A percentile compares a stretch with the other conserved stretches of the same genome.
Evolutionary conservation across 2,329 filamentous ascomycete species (phyloP).

Genomic region (Escovopsis sp.): DNA sequence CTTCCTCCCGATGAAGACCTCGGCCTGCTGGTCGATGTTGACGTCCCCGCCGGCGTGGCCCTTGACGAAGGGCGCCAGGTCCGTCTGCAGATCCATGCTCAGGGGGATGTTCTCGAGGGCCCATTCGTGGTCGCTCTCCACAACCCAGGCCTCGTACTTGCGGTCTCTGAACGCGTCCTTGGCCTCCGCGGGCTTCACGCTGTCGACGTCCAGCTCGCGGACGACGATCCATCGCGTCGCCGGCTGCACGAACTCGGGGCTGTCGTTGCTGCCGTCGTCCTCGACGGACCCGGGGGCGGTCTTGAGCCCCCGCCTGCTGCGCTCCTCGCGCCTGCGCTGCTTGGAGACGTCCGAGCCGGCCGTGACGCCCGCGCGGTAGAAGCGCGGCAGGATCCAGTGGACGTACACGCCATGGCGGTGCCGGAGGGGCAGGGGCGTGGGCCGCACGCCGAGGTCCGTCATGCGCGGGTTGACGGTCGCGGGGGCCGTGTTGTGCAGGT

Average conservation of each 20-base stretch:
- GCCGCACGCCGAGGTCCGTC: conserved; percentile 29
- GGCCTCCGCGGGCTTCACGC: conserved; percentile 4
- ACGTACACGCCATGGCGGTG: conserved; percentile 26
- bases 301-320: conserved; percentile 1
- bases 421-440: conserved; percentile 3
- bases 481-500: conserved; percentile 22
- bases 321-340: background rate
- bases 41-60: conserved; percentile 5
- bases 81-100: conserved; percentile 22
- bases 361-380: conserved; percentile 19
- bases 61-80: conserved; percentile 24
- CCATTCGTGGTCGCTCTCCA: conserved; percentile 23
- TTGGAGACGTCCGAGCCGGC: conserved; percentile 1
- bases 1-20: conserved; percentile 26
- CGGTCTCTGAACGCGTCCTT: background rate
- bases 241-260: conserved; percentile 8
- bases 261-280: background rate
- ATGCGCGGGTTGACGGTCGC: conserved; percentile 19
- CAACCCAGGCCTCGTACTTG: conserved; percentile 18
- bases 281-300: background rate
- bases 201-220: conserved; percentile 13
- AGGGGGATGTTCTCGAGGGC: conserved; percentile 16
- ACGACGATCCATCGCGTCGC: conserved; percentile 25
- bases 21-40: conserved; percentile 22
- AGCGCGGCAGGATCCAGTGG: conserved; percentile 25